Percentiles rank a stretch among this genome's conserved stretches.
phyloP scores from a whole-genome alignment of 805 yeast species.

The Yarrowia yakushimensis region DNA sequence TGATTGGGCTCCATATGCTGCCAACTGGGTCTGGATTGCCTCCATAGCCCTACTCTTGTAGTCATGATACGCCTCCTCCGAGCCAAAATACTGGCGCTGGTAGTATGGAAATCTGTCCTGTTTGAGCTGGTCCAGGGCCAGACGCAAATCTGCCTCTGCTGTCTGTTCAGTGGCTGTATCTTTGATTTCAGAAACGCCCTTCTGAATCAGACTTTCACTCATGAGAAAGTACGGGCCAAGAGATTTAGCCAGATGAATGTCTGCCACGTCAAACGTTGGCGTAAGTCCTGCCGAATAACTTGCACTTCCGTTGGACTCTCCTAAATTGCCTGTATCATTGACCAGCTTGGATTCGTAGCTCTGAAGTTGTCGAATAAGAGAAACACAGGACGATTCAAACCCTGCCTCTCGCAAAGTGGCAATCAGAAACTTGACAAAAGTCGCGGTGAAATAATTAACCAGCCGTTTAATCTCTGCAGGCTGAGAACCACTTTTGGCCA shows the following conservation, averaged over 20 bases:
- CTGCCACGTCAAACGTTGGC: constrained; percentile 54
- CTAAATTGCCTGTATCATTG: background rate
- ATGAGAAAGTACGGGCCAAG: constrained; percentile 50
- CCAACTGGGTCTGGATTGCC: background rate
- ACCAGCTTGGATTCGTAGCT: constrained; percentile 10
- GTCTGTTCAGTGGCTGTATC: constrained; percentile 40
- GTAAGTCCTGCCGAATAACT: background rate
- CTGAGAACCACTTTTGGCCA: constrained; percentile 38
- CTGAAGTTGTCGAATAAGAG: constrained; percentile 32
- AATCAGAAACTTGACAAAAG: constrained; percentile 36
- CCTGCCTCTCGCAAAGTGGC: constrained; percentile 29
- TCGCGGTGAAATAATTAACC: constrained; percentile 33
- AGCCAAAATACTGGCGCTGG: constrained; percentile 40
- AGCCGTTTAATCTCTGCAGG: constrained; percentile 36
- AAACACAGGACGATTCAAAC: constrained; percentile 13
- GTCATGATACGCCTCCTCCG: constrained; percentile 36
- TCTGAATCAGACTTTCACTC: constrained; percentile 50
- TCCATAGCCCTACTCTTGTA: constrained; percentile 41
- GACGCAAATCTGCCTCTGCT: constrained; percentile 38
- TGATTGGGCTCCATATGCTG: background rate
- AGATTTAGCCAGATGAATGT: constrained; percentile 52
- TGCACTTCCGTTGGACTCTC: background rate
- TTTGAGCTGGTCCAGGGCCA: constrained; percentile 31
- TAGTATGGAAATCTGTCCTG: constrained; percentile 38
- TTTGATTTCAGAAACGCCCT: constrained; percentile 48